Base-by-base conservation (phyloP, 2,329 filamentous ascomycete genomes). In the Trichothecium sympodiale region DNA sequence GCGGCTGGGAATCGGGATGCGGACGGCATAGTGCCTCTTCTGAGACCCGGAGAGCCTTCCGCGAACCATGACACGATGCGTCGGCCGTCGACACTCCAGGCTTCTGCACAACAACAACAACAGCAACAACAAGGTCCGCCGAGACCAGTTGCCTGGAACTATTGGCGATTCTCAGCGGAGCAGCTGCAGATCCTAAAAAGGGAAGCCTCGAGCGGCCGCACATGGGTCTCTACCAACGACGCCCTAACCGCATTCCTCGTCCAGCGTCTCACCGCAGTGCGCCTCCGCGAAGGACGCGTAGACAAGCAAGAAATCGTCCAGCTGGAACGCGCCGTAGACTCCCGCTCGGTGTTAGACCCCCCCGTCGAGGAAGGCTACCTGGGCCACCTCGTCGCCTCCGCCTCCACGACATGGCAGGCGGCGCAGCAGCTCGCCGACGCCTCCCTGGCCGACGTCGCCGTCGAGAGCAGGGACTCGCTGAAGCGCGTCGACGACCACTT, bases 231-330 rank as follows among this genome's bases (percentile, higher is more conserved):
- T n/a, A n/a, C n/a, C n/a, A n/a, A n/a, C n/a, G n/a, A n/a, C n/a
- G n/a, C n/a, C n/a, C n/a, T 37, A 8, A 37, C 35, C 9, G 35
- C 35, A 8, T 37, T 37, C 30, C 30, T 37, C 4, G 23, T 33
- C 17, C 35, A 37, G 15, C 30, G 29, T 14, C 17, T 37, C 6
- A 37, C 35, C 20, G 30, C 35, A 14, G 30, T 33, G 4, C 35
- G 35, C 14, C 10, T 37, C 9, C 15, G 17, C 23, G 20, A 33
- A 26, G 30, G 30, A 2, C 8, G 33, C 17, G 33, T 34, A 13
- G 33, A 23, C 20, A 26, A 34, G 14, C 23, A 34, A 15, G 33
- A 34, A 16, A 5, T 8, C 13, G 23, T 34, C 20, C 20, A 34
- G 33, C 23, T 34, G n/a, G 23, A 34, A 15, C 33, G 33, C 8